phyloP scores from a whole-genome alignment of 345 rosid genomes.

The Odontarrhena argentea region DNA sequence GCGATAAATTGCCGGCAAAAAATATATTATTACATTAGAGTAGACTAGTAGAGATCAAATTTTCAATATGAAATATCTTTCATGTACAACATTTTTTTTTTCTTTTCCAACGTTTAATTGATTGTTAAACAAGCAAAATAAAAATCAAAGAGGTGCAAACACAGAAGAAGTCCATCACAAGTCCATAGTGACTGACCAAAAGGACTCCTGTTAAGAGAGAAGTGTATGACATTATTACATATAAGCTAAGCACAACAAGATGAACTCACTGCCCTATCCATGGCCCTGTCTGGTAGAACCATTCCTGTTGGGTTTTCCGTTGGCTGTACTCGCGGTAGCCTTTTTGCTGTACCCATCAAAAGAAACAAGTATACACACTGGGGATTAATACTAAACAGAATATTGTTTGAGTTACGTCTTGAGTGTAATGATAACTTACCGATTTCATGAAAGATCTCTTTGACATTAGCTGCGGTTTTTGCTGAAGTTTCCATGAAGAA shows the following conservation, averaged over 20 bases:
- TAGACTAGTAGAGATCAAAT: not conserved
- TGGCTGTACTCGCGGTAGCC: slow-evolving; percentile 84
- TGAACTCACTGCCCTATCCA: slow-evolving; percentile 64
- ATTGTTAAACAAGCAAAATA: slow-evolving; percentile 6
- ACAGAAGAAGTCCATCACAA: slow-evolving; percentile 28
- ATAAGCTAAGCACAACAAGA: slow-evolving; percentile 74
- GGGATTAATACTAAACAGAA: not conserved
- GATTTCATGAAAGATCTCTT: slow-evolving; percentile 87
- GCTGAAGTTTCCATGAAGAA: slow-evolving; percentile 99
- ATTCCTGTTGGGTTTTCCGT: slow-evolving; percentile 80
- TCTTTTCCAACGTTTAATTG: not conserved
- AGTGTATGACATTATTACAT: slow-evolving; percentile 27
- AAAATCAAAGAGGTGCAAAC: slow-evolving; percentile 20
- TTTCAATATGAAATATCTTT: slow-evolving; percentile 1
- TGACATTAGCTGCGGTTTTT: slow-evolving; percentile 86
- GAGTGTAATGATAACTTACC: slow-evolving; percentile 45
- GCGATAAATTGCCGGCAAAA: too few relatives aligned
- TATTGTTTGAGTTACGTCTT: not conserved
- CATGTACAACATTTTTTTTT: slow-evolving; percentile 16
- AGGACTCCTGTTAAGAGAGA: slow-evolving; percentile 13
- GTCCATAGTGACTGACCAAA: slow-evolving; percentile 24
- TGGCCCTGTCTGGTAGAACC: slow-evolving; percentile 84
- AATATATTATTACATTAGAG: slow-evolving; percentile 7
- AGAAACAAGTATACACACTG: slow-evolving; percentile 3
- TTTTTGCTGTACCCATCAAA: slow-evolving; percentile 58